Evolutionary conservation across 345 rosid species (phyloP).

Genomic region (Abelmoschus esculentus): DNA sequence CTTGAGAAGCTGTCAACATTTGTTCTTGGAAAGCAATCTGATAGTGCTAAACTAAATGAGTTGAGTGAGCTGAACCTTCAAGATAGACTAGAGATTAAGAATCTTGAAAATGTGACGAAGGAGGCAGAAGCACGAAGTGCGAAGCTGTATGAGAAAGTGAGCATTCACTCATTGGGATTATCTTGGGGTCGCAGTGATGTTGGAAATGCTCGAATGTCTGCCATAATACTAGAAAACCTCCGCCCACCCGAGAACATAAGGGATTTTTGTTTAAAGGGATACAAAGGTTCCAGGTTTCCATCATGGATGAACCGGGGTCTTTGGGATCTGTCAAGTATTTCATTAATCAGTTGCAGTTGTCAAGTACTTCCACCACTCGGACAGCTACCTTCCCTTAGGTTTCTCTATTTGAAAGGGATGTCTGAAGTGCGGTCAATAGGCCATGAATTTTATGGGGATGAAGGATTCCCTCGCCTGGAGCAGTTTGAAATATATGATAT

Average conservation of each 20-base stretch:
- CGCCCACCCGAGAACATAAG: constrained; percentile 12
- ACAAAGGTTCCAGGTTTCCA: constrained; percentile 8
- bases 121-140: constrained; percentile 8
- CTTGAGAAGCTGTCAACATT: constrained; percentile 16
- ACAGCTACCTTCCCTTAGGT: constrained; percentile 16
- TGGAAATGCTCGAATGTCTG: neutral
- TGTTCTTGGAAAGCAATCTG: constrained; percentile 12
- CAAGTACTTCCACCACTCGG: constrained; percentile 21
- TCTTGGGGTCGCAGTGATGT: constrained; percentile 9
- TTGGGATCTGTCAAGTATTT: constrained; percentile 10
- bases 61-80: constrained; percentile 9
- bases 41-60: constrained; percentile 9
- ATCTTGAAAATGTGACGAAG: constrained; percentile 17
- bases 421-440: constrained; percentile 6
- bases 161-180: constrained; percentile 16
- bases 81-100: constrained; percentile 20
- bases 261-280: constrained; percentile 10
- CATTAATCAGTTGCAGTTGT: constrained; percentile 11
- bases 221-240: constrained; percentile 9
- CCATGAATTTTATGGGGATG: constrained; percentile 16
- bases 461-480: constrained; percentile 20
- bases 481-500: constrained; percentile 21
- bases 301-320: constrained; percentile 14
- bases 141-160: constrained; percentile 6
- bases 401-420: constrained; percentile 16